phyloP scores from a whole-genome alignment of 306 rosid genomes.

The Begonia masoniana region DNA sequence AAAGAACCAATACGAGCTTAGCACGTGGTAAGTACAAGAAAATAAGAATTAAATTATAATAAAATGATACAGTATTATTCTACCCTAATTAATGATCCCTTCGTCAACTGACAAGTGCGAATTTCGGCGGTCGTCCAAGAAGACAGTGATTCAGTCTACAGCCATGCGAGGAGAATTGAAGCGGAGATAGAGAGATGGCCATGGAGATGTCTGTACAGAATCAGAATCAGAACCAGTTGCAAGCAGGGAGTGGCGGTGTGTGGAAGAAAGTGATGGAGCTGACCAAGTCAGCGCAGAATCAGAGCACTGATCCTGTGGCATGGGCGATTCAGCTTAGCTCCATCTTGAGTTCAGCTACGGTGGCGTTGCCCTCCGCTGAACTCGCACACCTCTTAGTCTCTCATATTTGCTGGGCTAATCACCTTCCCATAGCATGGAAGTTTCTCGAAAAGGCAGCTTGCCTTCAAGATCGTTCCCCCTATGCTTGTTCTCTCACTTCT shows the following conservation, averaged over 20 bases:
- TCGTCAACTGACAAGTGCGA: too few species aligned
- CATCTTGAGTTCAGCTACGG: conserved; percentile 29
- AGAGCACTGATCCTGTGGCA: conserved; percentile 39
- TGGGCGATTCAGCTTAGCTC: conserved; percentile 54
- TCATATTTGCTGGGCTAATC: conserved; percentile 61
- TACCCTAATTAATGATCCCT: too few species aligned
- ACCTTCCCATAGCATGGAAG: conserved; percentile 73
- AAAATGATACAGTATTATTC: too few species aligned
- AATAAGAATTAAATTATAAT: too few species aligned
- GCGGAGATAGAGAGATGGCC: neutral
- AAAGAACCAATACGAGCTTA: too few species aligned
- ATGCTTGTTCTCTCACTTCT: conserved; percentile 76
- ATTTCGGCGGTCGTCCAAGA: too few species aligned
- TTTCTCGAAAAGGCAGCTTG: conserved; percentile 50
- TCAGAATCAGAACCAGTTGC: neutral
- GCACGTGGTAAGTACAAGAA: too few species aligned
- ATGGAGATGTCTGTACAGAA: neutral
- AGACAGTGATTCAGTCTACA: too few species aligned
- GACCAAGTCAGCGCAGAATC: conserved; percentile 48
- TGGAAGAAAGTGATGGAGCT: conserved; percentile 48
- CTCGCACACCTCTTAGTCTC: conserved; percentile 67
- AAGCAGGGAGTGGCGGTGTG: conserved; percentile 1
- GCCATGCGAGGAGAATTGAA: too few species aligned
- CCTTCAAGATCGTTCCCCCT: conserved; percentile 47
- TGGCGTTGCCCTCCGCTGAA: conserved; percentile 58